Evolutionary conservation across 805 yeast genomes (phyloP).

Genomic region (Starmerella apis): DNA sequence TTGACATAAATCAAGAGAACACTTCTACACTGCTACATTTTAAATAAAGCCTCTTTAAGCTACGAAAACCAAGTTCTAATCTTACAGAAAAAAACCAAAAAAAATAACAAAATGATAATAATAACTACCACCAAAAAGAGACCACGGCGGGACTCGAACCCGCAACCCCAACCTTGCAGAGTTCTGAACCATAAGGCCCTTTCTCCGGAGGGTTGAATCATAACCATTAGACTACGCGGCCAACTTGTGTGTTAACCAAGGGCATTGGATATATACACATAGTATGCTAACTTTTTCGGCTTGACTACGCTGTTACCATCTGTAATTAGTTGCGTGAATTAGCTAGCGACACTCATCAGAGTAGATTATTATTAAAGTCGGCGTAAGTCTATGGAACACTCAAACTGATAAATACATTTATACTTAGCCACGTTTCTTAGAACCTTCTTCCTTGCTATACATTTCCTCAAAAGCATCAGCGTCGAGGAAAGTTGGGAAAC

Average conservation of each 20-base stretch:
- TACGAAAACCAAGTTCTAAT: too few relatives aligned
- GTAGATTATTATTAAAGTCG: too few relatives aligned
- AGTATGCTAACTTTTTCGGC: too few relatives aligned
- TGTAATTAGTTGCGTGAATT: too few relatives aligned
- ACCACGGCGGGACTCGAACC: slow-evolving; percentile 30
- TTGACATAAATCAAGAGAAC: too few relatives aligned
- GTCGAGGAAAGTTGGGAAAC: slow-evolving; percentile 25
- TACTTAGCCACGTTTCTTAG: slow-evolving; percentile 8
- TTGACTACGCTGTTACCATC: too few relatives aligned
- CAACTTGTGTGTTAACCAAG: neutral
- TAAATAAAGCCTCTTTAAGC: too few relatives aligned
- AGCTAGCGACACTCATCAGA: too few relatives aligned
- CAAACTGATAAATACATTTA: neutral
- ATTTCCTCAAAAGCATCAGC: slow-evolving; percentile 26
- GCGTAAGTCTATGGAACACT: neutral
- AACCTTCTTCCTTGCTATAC: slow-evolving; percentile 7
- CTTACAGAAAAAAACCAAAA: neutral
- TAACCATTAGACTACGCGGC: slow-evolving; percentile 24
- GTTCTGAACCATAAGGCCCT: neutral
- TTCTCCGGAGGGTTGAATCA: slow-evolving; percentile 21
- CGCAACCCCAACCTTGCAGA: slow-evolving; percentile 28
- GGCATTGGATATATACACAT: neutral
- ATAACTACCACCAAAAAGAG: too few relatives aligned
- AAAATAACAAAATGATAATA: too few relatives aligned
- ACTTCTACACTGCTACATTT: too few relatives aligned